Evolutionary conservation across 768 basidiomycete genomes (phyloP).

Genomic region (Favolaschia claudopus): DNA sequence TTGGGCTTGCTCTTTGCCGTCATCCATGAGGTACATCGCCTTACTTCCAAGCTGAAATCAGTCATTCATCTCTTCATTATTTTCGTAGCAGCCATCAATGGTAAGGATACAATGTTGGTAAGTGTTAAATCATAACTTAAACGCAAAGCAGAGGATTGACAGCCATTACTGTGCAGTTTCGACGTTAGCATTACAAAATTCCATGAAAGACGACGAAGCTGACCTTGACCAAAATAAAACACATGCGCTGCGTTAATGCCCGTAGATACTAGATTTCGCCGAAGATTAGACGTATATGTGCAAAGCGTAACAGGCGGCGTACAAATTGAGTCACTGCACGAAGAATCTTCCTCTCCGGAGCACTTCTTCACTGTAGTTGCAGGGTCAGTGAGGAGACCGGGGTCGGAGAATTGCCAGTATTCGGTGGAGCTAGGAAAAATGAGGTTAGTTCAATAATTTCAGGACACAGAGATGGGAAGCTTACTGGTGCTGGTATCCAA

Average conservation of each 20-base stretch:
- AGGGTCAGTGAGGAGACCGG: slow-evolving; percentile 35
- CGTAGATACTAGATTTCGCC: slow-evolving; percentile 45
- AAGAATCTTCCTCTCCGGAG: slow-evolving; percentile 52
- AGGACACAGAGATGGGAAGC: slow-evolving; percentile 27
- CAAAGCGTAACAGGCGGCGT: slow-evolving; percentile 18
- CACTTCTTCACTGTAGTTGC: slow-evolving; percentile 50
- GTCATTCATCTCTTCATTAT: no score
- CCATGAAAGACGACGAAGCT: background rate
- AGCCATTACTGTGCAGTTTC: slow-evolving; percentile 1
- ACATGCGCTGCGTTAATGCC: slow-evolving; percentile 57
- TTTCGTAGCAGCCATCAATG: no score
- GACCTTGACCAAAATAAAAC: slow-evolving; percentile 55
- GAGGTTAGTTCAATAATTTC: background rate
- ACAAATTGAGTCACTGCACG: slow-evolving; percentile 59
- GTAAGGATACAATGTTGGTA: no score
- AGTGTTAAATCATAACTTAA: no score
- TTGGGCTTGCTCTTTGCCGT: no score
- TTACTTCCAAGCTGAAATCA: no score
- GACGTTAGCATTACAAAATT: background rate
- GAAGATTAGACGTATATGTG: background rate
- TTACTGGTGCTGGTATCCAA: slow-evolving; percentile 59
- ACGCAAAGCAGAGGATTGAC: slow-evolving; percentile 6
- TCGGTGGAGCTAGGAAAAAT: slow-evolving; percentile 25
- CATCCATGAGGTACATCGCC: no score
- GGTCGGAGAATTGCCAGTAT: slow-evolving; percentile 60